A percentile compares a stretch with the other conserved stretches of the same genome.
Evolutionary conservation across 257 asterid genomes (phyloP).

Genomic region (Nicotiana paniculata): DNA sequence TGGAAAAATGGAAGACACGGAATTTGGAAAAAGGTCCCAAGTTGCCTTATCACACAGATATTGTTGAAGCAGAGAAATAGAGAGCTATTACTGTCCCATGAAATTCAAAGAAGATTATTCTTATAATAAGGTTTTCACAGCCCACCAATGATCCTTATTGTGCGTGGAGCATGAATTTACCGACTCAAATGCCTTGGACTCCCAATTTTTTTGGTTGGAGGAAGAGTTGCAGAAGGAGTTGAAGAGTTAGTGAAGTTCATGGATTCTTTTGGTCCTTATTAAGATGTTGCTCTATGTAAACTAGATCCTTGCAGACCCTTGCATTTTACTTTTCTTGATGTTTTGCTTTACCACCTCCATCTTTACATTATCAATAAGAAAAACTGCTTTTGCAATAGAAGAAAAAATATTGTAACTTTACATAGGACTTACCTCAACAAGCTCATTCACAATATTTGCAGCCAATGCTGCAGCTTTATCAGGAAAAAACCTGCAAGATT

Average conservation of each 20-base stretch:
- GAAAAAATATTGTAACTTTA: not conserved
- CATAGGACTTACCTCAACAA: conserved; percentile 46
- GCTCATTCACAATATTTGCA: conserved; percentile 43
- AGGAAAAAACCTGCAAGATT: conserved; percentile 58
- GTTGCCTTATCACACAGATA: not conserved
- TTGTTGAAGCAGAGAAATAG: not conserved
- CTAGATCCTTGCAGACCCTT: not conserved
- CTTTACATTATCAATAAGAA: not conserved
- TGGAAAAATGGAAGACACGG: not conserved
- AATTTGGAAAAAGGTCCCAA: not conserved
- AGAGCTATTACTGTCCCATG: not conserved
- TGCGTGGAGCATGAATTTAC: not conserved
- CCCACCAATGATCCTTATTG: not conserved
- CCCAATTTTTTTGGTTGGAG: not conserved
- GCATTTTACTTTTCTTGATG: not conserved
- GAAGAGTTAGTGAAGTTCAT: not conserved
- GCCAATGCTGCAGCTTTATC: conserved; percentile 71
- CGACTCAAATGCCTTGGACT: not conserved
- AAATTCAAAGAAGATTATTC: not conserved
- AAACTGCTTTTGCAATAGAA: not conserved
- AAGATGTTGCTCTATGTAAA: not conserved
- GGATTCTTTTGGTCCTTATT: not conserved
- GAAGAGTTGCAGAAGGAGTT: not conserved
- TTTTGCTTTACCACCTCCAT: not conserved
- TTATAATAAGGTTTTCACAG: not conserved